Evolutionary conservation across 768 basidiomycete genomes (phyloP).

Genomic region (Sarcomyxa edulis): DNA sequence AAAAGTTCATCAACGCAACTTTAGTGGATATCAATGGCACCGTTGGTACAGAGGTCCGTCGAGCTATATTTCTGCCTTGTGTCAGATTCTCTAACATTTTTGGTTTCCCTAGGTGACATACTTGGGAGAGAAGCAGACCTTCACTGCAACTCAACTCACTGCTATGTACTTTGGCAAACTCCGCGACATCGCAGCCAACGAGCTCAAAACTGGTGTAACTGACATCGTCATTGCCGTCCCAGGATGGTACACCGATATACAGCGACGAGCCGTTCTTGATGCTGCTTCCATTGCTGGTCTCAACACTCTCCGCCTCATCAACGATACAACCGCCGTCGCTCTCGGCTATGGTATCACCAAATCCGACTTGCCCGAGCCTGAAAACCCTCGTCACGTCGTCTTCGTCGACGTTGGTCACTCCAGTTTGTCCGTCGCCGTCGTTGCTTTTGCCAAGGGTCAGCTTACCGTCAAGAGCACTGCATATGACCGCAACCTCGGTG

Average conservation of each 20-base stretch:
- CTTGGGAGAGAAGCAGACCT: slow-evolving; percentile 72
- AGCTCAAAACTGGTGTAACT: slow-evolving; percentile 82
- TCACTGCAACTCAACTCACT: slow-evolving; percentile 89
- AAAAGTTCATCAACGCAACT: slow-evolving; percentile 85
- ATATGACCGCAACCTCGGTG: slow-evolving; percentile 91
- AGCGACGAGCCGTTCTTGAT: slow-evolving; percentile 85
- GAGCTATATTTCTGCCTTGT: background rate
- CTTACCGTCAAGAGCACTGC: slow-evolving; percentile 83
- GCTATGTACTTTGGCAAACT: slow-evolving; percentile 89
- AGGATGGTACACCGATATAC: slow-evolving; percentile 93
- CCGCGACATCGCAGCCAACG: slow-evolving; percentile 77
- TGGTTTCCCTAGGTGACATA: slow-evolving; percentile 66
- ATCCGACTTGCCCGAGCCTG: slow-evolving; percentile 85
- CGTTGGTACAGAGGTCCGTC: slow-evolving; percentile 79
- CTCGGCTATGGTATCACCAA: slow-evolving; percentile 99
- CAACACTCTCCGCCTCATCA: slow-evolving; percentile 91
- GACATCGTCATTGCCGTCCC: slow-evolving; percentile 97
- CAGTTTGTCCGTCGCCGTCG: slow-evolving; percentile 78
- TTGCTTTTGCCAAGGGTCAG: slow-evolving; percentile 93
- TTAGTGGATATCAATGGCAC: slow-evolving; percentile 81
- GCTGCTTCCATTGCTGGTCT: slow-evolving; percentile 87
- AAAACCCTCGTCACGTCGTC: slow-evolving; percentile 78
- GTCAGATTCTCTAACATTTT: slow-evolving; percentile 9
- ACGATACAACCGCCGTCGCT: slow-evolving; percentile 93
- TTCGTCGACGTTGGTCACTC: slow-evolving; percentile 98